Conservation (phyloP, 2,329 filamentous ascomycete genomes). For the Paecilomyces variotii region DNA sequence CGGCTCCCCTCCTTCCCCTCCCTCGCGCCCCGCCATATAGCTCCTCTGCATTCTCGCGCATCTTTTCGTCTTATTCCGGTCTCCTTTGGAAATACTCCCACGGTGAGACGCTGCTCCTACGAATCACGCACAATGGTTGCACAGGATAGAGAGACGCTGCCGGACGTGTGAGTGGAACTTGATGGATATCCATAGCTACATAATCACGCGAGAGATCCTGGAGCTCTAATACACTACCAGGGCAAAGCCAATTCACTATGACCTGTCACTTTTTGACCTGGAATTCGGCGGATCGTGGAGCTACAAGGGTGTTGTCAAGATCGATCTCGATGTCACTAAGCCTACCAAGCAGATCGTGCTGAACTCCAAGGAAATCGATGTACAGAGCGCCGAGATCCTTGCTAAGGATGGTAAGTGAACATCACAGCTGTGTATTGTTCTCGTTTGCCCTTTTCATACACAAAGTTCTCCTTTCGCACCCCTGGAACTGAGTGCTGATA, state of each 20-base stretch:
- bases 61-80: constrained; percentile 6
- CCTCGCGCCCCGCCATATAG: constrained; percentile 7
- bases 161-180: constrained; percentile 33
- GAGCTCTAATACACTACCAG: constrained; percentile 26
- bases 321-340: constrained; percentile 65
- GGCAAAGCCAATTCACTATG: constrained; percentile 80
- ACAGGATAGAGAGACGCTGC: constrained; percentile 38
- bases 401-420: constrained; percentile 23
- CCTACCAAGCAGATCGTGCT: constrained; percentile 69
- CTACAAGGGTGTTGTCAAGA: constrained; percentile 79
- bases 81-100: constrained; percentile 11
- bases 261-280: constrained; percentile 70
- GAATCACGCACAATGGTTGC: constrained; percentile 36
- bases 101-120: constrained; percentile 31
- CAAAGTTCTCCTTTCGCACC: not conserved
- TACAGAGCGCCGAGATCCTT: constrained; percentile 50
- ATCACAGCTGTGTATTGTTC: not conserved
- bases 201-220: not conserved
- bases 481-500: not conserved
- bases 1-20: constrained; percentile 12
- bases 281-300: constrained; percentile 64
- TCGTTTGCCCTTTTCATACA: not conserved
- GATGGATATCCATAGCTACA: not conserved
- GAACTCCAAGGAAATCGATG: constrained; percentile 77
- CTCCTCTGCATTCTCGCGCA: constrained; percentile 12